Evolutionary conservation across 768 basidiomycete genomes (phyloP), one percentile per base, ranked within the genome.

Genomic region (Calocera cornea): DNA sequence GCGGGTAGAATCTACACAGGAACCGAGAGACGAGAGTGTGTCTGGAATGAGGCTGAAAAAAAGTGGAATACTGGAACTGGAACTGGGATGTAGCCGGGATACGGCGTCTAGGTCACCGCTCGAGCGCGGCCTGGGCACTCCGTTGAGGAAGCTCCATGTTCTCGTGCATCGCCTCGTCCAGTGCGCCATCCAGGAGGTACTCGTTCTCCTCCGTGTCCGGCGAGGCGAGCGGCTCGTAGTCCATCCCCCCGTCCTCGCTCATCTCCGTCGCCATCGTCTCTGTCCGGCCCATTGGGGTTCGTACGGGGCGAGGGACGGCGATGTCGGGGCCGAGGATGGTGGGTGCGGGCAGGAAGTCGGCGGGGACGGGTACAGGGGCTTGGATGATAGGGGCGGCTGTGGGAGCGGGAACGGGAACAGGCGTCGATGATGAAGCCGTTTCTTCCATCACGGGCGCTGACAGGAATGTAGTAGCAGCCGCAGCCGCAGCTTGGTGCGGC

Each of bases 121-220:
- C 44, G 16, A 24, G 44, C 24, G 54, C 31, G 54, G 54, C 19
- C 19, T 11, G 11, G 11, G 54, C 27, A 19, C 27, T 19, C 54
- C 54, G 54, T 27, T 60, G 54, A 33, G 54, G 54, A 19, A 60
- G 54, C 22, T 60, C 54, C 27, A 60, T 60, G 31, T 60, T 60
- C 54, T 60, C 54, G 14, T 60, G 54, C 54, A 60, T 60, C 31
- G 54, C 54, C 31, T 60, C 54, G 54, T 60, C 54, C 11, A 60
- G 31, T 27, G 14, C 14, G 7, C 31, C 54, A 27, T 60, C 54
- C 31, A 60, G 54, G 14, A 60, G 54, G 31, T 60, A 33, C 31
- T 11, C 54, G 31, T 60, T 60, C 24, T 60, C 54, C 31, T 60
- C 54, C 11, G 54, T 33, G 54, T 60, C 54, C 27, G 54, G 54